Base-by-base conservation (phyloP, 495 filamentous ascomycete species). In the Annulohypoxylon moriforme region DNA sequence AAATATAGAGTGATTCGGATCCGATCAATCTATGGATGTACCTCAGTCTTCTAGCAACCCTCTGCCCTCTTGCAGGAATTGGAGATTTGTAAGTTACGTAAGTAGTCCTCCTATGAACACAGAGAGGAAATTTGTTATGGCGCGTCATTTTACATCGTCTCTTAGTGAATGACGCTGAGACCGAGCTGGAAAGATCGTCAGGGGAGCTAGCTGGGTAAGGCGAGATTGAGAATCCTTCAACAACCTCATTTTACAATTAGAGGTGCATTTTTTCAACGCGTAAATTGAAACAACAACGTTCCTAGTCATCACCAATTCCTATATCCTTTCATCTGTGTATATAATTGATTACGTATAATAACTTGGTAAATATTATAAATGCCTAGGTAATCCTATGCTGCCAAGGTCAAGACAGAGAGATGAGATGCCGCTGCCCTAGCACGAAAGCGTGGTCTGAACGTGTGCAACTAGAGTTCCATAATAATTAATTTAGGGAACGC, bases 401-500 rank as follows among this genome's bases (percentile, higher is more conserved):
- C 27, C 3, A 14, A 46, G 42, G 16, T 47, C 6, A 47, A 3
- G 47, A 29, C 14, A 4, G 42, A 4, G 42, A 38, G 5, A 24
- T 11, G n/a, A 42, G 13, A 13, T n/a, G 8, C 22, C 34, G 22
- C 22, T 14, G n/a, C 20, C 50, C 27, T 24, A 10, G 29, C 20
- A 20, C 16, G n/a, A 18, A 55, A 34, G 20, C 25, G 14, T 34
- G 50, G 29, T 27, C 20, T 11, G 22, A 50, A 50, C 22, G 40
- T 50, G 46, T 27, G 22, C 50, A 33, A 34, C n/a, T 44, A 18
- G 8, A 52, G 47, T 27, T 52, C 47, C 47, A 52, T 52, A 29
- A 29, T 52, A 52, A 52, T 52, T 40, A 58, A 58, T 58, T 58
- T 40, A 38, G 13, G 34, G 25, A 10, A 60, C 20, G 18, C 63